A percentile compares a stretch with the other conserved stretches of the same genome.
Conservation (phyloP, 2,329 filamentous ascomycete genomes). For the Verticillium albo-atrum region DNA sequence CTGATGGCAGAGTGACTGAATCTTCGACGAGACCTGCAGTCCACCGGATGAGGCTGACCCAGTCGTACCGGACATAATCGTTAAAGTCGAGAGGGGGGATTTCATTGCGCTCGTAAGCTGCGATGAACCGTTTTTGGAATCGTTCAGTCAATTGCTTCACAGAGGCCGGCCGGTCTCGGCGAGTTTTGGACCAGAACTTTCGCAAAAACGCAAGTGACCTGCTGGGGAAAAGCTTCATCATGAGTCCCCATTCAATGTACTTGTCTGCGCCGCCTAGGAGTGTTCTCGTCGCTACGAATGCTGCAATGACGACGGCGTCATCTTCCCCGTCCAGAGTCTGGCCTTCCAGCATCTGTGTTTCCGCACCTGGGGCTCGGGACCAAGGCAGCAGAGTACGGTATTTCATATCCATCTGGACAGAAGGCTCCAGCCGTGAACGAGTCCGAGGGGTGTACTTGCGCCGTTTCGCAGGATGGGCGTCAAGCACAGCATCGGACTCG, state of each 20-base stretch:
- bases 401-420: background rate
- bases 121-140: slow-evolving; percentile 62
- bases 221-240: slow-evolving; percentile 51
- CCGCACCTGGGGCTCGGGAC: background rate
- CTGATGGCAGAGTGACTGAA: slow-evolving; percentile 43
- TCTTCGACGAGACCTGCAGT: slow-evolving; percentile 29
- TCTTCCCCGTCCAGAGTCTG: slow-evolving; percentile 10
- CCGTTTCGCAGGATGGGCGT: background rate
- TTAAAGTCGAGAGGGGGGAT: slow-evolving; percentile 61
- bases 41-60: slow-evolving; percentile 64
- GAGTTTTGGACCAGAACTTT: slow-evolving; percentile 50
- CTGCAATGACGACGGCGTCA: slow-evolving; percentile 38
- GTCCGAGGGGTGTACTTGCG: background rate
- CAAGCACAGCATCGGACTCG: background rate
- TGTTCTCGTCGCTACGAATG: slow-evolving; percentile 53
- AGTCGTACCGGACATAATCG: slow-evolving; percentile 61
- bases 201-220: slow-evolving; percentile 46
- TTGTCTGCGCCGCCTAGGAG: slow-evolving; percentile 57
- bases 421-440: background rate
- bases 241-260: slow-evolving; percentile 56
- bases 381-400: background rate
- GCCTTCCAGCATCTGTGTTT: background rate
- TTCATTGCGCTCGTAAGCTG: slow-evolving; percentile 60
- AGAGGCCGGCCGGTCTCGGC: slow-evolving; percentile 44
- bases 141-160: slow-evolving; percentile 54